A percentile compares a stretch with the other conserved stretches of the same genome.
Conservation (phyloP, 2,329 filamentous ascomycete genomes). For the Diaporthe aspalathi region DNA sequence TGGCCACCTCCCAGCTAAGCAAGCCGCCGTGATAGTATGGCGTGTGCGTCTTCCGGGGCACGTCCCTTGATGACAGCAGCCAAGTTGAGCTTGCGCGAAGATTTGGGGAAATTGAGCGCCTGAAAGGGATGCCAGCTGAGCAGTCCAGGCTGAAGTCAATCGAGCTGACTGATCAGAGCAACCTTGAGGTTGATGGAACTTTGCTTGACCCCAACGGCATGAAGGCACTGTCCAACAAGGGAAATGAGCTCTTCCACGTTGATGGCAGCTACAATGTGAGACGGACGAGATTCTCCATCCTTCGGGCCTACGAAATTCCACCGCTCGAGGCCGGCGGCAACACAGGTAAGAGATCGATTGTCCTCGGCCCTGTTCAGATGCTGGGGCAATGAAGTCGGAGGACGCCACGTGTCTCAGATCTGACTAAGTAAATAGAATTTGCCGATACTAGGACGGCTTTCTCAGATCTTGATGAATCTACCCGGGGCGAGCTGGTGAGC, state of each 20-base stretch:
- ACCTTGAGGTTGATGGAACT: conserved; percentile 29
- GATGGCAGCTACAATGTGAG: conserved; percentile 33
- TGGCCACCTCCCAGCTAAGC: background rate
- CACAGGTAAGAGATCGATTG: conserved; percentile 15
- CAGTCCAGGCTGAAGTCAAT: conserved; percentile 20
- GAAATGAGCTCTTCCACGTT: conserved; percentile 34
- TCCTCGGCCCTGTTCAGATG: background rate
- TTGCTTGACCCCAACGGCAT: conserved; percentile 24
- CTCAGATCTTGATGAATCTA: conserved; percentile 29
- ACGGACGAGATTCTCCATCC: conserved; percentile 28
- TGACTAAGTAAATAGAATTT: conserved; percentile 13
- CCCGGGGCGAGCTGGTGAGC: conserved; percentile 7
- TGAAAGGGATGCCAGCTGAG: conserved; percentile 11
- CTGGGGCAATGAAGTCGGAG: background rate
- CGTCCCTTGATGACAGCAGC: conserved; percentile 22
- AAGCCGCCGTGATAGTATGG: conserved; percentile 27
- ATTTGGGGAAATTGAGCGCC: conserved; percentile 34
- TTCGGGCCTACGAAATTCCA: conserved; percentile 33
- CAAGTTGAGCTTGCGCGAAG: conserved; percentile 31
- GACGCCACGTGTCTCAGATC: background rate
- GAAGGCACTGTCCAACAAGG: conserved; percentile 21
- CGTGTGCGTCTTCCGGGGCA: conserved; percentile 32
- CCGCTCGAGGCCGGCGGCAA: conserved; percentile 29
- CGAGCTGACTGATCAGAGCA: conserved; percentile 34
- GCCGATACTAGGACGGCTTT: conserved; percentile 34